Evolutionary conservation across 2,329 filamentous ascomycete species (phyloP), one percentile per base, ranked within the genome.

Genomic region (Xylariaceae sp.): DNA sequence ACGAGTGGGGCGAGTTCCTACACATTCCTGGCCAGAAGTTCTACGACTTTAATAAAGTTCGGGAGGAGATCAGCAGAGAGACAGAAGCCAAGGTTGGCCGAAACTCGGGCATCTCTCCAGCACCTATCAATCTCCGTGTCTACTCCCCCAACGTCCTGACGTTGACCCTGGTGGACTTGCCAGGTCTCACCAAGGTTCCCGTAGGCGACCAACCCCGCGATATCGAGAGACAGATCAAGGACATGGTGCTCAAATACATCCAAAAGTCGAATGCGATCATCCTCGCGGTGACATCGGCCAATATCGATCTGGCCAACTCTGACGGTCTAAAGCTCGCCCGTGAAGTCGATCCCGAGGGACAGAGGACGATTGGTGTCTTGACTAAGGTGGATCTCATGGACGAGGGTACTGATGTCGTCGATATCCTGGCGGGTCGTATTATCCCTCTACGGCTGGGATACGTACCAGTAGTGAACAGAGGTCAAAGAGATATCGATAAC

Each of bases 311-410:
- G 75, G 93, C 93, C 60, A 98, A 98, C 73, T 98, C 93, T 16
- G 93, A 98, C 65, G 93, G 93, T 57, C 71, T 98, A 63, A 96
- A 98, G 72, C 78, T 98, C 54, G 93, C 93, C 31, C 81, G 93
- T 59, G 91, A 98, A 70, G 93, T 98, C 32, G 93, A 98, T 58
- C 91, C 91, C 3, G 90, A 98, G 64, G 93, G 93, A 60, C 91
- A 97, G 71, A 81, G 93, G 64, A 98, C 93, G 37, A 98, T 98
- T 53, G 93, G 93, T 78, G 93, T 98, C 48, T 77, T 98, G 57
- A 97, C 91, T 56, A 98, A 98, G 77, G 90, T 98, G 47, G 93
- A 98, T 71, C 71, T 98, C 62, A 98, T 98, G 93, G 93, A 98
- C 65, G 89, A 95, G 19, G 93, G 93, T 41, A 98, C 93, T 39